Evolutionary conservation across 2,329 filamentous ascomycete species (phyloP), one percentile per base, ranked within the genome.

Genomic region (Tricladium varicosporioides): DNA sequence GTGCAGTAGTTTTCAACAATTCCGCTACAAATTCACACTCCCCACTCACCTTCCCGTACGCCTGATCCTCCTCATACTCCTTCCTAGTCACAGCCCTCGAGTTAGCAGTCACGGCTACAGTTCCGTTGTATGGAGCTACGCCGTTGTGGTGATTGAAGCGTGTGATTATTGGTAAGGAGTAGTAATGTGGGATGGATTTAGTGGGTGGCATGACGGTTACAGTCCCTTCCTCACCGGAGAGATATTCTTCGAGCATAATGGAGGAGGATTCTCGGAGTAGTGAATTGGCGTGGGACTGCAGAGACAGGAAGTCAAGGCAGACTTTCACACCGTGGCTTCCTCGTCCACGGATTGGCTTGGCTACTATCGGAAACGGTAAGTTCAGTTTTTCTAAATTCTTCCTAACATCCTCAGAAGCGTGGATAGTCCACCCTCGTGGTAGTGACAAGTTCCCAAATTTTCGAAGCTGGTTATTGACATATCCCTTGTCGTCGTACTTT

Each of bases 191-290:
- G 0, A 56, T 56, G 1, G 61, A 59, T 0, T 43, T 53, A 0
- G 70, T 73, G 2, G 78, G 78, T 0, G 79, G 77, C 78, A 81
- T 80, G 0, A 81, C 73, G 0, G 78, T 81, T 2, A 82, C 71
- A 0, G 79, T 82, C 0, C 69, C 78, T 61, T 82, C 79, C 56
- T 79, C 72, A 1, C 78, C 77, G 0, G 66, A 54, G 0, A 82
- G 71, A 55, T 72, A 80, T 56, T 82, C 72, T 58, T 82, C 78
- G 0, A 80, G 36, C 59, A 82, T 75, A 13, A 78, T 70, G 1
- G 64, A 57, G 0, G 70, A 67, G 0, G 71, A 73, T 49, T 77
- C 73, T 1, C 64, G 40, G 2, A 75, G 67, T 0, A 81, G 67
- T 0, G 27, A 32, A 1, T 60, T 40, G 0, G 73, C 60, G 60